phyloP scores from a whole-genome alignment of 441 rosid genomes.

The Dalechampia spathulata region DNA sequence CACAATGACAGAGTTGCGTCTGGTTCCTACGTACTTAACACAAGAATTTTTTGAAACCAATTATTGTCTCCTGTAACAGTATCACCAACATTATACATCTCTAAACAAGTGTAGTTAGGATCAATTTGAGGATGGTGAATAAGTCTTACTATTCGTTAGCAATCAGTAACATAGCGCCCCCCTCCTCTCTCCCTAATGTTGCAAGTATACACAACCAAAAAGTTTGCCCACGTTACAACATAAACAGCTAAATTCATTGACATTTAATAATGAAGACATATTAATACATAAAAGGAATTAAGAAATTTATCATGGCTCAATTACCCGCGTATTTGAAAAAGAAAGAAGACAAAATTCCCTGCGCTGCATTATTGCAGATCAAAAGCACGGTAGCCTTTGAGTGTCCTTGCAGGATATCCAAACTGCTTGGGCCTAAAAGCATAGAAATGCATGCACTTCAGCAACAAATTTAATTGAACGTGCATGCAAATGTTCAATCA shows the following conservation, averaged over 20 bases:
- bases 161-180: no score
- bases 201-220: no score
- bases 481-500: no score
- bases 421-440: slow-evolving; percentile 58
- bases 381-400: slow-evolving; percentile 85
- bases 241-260: neutral
- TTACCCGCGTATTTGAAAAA: slow-evolving; percentile 94
- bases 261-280: neutral
- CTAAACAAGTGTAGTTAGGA: no score
- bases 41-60: neutral
- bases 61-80: neutral
- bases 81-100: no score
- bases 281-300: no score
- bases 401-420: slow-evolving; percentile 82
- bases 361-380: slow-evolving; percentile 84
- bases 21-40: neutral
- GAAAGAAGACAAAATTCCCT: slow-evolving; percentile 85
- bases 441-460: neutral
- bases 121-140: no score
- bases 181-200: no score
- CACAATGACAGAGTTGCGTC: neutral
- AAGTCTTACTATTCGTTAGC: no score
- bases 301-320: neutral
- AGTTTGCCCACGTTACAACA: neutral
- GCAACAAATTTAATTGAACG: slow-evolving; percentile 6